Percentiles rank a stretch among this genome's conserved stretches.
Evolutionary conservation across 2,329 filamentous ascomycete genomes (phyloP).

Genomic region (Trichothecium roseum): DNA sequence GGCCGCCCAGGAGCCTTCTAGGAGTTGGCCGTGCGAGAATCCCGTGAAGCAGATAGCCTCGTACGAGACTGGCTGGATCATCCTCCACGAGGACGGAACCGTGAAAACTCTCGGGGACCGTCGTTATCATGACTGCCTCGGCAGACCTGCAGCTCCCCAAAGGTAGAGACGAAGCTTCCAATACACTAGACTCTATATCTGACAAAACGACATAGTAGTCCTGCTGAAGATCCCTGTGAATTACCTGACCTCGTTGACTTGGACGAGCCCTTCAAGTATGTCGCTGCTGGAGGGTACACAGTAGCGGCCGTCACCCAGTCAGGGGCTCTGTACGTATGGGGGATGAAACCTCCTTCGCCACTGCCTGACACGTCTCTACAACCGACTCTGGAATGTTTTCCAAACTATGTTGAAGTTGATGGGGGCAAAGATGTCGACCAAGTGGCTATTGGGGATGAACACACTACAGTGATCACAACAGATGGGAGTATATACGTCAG

Average conservation of each 20-base stretch:
- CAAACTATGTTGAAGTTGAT: constrained; percentile 35
- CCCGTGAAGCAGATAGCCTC: constrained; percentile 30
- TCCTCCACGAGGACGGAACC: constrained; percentile 29
- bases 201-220: constrained; percentile 15
- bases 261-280: constrained; percentile 38
- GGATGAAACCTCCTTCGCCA: constrained; percentile 18
- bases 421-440: constrained; percentile 42
- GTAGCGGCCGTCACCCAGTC: constrained; percentile 47
- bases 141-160: too few relatives aligned
- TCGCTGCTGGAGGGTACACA: constrained; percentile 46
- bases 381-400: constrained; percentile 17
- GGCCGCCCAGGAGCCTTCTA: too few relatives aligned
- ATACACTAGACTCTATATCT: too few relatives aligned
- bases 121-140: constrained; percentile 46
- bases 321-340: constrained; percentile 53
- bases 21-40: constrained; percentile 12
- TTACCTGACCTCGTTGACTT: constrained; percentile 41
- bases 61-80: constrained; percentile 38
- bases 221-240: constrained; percentile 31
- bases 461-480: constrained; percentile 44
- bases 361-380: constrained; percentile 22
- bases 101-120: constrained; percentile 48
- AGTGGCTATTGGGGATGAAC: constrained; percentile 45
- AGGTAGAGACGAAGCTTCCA: too few relatives aligned
- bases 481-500: constrained; percentile 41